Conservation (phyloP, 768 basidiomycete species). For the Auricularia heimuer region DNA sequence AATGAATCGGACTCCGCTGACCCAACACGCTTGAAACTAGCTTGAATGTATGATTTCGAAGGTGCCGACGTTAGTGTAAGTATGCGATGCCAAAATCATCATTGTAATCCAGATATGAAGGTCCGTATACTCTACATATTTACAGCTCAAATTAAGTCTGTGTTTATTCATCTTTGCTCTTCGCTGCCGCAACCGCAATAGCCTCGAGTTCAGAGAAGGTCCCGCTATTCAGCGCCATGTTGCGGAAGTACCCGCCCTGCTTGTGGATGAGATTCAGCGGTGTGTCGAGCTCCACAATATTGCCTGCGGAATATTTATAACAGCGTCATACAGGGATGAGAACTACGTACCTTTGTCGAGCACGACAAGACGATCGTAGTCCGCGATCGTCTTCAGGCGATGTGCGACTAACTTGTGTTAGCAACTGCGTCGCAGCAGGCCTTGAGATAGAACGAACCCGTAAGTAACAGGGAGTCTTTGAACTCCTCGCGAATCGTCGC, state of each 20-base stretch:
- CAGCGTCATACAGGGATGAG: not conserved
- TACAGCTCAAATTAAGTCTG: too few relatives aligned
- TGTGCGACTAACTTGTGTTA: conserved; percentile 44
- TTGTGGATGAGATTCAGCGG: conserved; percentile 38
- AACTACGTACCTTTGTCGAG: conserved; percentile 39
- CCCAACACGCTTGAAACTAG: too few relatives aligned
- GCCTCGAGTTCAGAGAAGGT: conserved; percentile 14
- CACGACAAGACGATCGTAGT: conserved; percentile 71
- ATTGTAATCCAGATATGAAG: too few relatives aligned
- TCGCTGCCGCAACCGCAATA: conserved; percentile 5
- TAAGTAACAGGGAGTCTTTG: conserved; percentile 36
- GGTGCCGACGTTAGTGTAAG: too few relatives aligned
- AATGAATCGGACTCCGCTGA: too few relatives aligned
- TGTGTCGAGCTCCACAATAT: conserved; percentile 39
- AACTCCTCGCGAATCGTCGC: conserved; percentile 82
- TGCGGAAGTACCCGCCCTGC: conserved; percentile 38
- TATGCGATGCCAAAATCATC: too few relatives aligned
- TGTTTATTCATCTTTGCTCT: not conserved
- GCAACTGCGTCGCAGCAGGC: conserved; percentile 1
- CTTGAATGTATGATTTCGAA: too few relatives aligned
- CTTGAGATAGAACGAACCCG: conserved; percentile 1
- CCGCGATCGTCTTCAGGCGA: conserved; percentile 66
- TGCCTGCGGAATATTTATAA: conserved; percentile 25
- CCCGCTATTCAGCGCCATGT: conserved; percentile 42
- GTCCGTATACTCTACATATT: too few relatives aligned